Conservation (phyloP, 352 stramenopile genomes). For the Pythium dissotocum region DNA sequence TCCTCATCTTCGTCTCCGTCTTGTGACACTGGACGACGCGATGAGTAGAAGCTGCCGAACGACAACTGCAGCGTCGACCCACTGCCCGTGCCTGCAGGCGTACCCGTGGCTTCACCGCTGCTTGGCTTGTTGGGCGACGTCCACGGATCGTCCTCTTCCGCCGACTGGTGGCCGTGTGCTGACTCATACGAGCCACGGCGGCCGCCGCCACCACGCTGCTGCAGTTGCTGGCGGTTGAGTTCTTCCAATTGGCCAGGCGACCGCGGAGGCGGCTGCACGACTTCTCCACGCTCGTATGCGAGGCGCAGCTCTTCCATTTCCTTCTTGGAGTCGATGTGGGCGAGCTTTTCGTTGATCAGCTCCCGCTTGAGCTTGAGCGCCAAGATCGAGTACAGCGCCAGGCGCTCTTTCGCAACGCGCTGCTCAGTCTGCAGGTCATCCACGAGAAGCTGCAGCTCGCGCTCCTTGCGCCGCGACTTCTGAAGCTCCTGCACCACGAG, state of each 20-base stretch:
- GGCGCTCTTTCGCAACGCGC: slow-evolving; percentile 42
- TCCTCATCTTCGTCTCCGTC: slow-evolving; percentile 23
- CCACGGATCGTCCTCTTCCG: slow-evolving; percentile 31
- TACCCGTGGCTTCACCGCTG: not conserved
- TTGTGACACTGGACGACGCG: slow-evolving; percentile 12
- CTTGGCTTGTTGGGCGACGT: slow-evolving; percentile 31
- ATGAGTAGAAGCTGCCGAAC: slow-evolving; percentile 71
- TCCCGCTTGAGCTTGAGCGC: slow-evolving; percentile 70
- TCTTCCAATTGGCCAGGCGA: not conserved
- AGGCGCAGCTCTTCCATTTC: slow-evolving; percentile 55
- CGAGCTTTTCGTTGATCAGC: slow-evolving; percentile 74
- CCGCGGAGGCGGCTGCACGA: not conserved
- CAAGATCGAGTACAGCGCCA: slow-evolving; percentile 57
- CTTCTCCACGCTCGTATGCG: slow-evolving; percentile 29
- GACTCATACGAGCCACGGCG: slow-evolving; percentile 25
- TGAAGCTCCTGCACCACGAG: slow-evolving; percentile 32
- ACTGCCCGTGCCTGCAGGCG: not conserved
- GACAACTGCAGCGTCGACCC: slow-evolving; percentile 30
- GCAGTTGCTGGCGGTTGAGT: not conserved
- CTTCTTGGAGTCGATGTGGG: slow-evolving; percentile 71
- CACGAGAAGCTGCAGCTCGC: slow-evolving; percentile 39
- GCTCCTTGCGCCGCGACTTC: slow-evolving; percentile 20
- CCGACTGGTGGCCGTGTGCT: slow-evolving; percentile 16
- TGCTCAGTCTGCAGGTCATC: slow-evolving; percentile 62
- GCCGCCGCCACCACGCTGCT: slow-evolving; percentile 9